These are phyloP conservation scores for Erysimum cheiri DNA, from an alignment of 441 rosid species.

Conservation along the genomic window DNA sequence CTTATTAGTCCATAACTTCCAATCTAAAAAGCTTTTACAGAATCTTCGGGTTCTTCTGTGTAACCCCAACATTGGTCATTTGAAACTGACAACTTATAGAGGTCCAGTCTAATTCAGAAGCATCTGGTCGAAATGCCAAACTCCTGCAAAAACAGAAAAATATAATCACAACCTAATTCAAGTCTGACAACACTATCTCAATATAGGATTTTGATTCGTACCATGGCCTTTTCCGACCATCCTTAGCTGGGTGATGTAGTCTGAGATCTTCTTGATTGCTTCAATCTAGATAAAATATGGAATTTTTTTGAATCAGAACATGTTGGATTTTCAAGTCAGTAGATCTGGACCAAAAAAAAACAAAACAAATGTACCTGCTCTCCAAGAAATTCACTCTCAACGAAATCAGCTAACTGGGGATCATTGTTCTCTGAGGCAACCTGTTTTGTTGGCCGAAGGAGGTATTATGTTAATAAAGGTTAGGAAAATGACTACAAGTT, in stretches of 20 bases:
- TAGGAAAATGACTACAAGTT: neutral
- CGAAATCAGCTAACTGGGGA: slow-evolving; percentile 64
- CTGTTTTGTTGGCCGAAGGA: slow-evolving; percentile 43
- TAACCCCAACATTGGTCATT: slow-evolving; percentile 24
- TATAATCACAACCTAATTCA: neutral
- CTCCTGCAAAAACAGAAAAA: slow-evolving; percentile 51
- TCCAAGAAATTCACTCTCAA: slow-evolving; percentile 62
- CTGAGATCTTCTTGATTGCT: slow-evolving; percentile 64
- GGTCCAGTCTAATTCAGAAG: slow-evolving; percentile 49
- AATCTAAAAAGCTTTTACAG: slow-evolving; percentile 33
- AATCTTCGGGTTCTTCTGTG: slow-evolving; percentile 37
- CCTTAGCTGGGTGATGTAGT: slow-evolving; percentile 69
- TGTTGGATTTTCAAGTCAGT: neutral
- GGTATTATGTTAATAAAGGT: neutral
- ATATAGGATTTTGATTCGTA: slow-evolving; percentile 26
- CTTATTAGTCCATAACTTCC: slow-evolving; percentile 35
- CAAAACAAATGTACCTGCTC: slow-evolving; percentile 57
- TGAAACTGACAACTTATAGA: slow-evolving; percentile 16
- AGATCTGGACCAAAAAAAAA: neutral
- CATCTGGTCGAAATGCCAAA: slow-evolving; percentile 80
- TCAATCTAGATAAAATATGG: slow-evolving; percentile 47
- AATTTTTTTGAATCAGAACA: neutral
- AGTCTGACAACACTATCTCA: slow-evolving; percentile 1
- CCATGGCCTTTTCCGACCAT: slow-evolving; percentile 74
- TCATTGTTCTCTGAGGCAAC: slow-evolving; percentile 67